These are phyloP conservation scores for Lophium mytilinum DNA, from an alignment of 495 filamentous ascomycete genomes.

Conservation along the genomic window DNA sequence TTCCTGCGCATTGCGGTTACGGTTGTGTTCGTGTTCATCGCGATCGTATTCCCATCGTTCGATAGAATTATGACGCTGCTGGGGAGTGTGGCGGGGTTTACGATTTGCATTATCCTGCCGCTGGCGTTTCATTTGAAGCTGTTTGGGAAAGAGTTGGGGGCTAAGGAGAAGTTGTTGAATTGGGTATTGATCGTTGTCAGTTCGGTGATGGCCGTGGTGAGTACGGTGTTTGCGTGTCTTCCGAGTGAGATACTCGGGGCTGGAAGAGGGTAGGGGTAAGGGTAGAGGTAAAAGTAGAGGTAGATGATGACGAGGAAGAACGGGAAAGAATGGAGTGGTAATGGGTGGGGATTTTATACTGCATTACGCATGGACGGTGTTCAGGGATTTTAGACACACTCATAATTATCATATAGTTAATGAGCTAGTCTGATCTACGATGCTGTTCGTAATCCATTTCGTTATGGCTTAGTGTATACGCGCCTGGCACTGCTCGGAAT, in stretches of 20 bases:
- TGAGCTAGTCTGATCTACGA: too few species aligned
- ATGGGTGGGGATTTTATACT: too few species aligned
- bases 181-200: conserved; percentile 65
- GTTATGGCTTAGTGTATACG: too few species aligned
- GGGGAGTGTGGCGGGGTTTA: conserved; percentile 85
- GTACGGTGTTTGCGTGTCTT: conserved; percentile 82
- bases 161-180: conserved; percentile 54
- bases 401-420: too few species aligned
- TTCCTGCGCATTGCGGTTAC: conserved; percentile 53
- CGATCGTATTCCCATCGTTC: conserved; percentile 79
- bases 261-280: not conserved
- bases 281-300: not conserved
- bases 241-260: conserved; percentile 50
- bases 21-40: conserved; percentile 54
- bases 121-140: conserved; percentile 88
- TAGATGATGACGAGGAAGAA: not conserved
- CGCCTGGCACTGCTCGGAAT: too few species aligned
- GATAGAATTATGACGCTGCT: conserved; percentile 93
- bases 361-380: too few species aligned
- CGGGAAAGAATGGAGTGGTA: not conserved
- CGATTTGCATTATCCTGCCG: conserved; percentile 81
- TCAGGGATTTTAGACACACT: too few species aligned
- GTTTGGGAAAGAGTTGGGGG: conserved; percentile 70
- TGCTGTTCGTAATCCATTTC: too few species aligned
- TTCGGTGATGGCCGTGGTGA: conserved; percentile 58